These are phyloP conservation scores for Steccherinum ochraceum DNA, from an alignment of 768 basidiomycete species.

Conservation along the genomic window DNA sequence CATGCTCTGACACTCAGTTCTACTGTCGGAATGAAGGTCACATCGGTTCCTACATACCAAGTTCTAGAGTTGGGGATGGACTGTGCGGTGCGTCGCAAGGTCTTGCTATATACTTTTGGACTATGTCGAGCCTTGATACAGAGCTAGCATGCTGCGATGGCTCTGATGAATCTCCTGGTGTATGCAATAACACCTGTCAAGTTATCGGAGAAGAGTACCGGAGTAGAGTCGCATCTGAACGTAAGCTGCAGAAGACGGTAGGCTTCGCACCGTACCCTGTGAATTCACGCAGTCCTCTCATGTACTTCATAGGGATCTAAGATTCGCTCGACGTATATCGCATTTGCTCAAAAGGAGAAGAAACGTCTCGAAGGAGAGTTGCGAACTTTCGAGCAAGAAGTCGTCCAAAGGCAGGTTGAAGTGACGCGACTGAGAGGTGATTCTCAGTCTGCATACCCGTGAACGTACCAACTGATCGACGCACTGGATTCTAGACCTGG, in stretches of 20 bases:
- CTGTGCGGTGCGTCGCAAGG: conserved; percentile 67
- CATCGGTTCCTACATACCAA: conserved; percentile 70
- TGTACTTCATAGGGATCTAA: conserved; percentile 65
- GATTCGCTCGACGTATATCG: conserved; percentile 83
- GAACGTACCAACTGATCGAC: background rate
- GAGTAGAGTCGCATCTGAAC: conserved; percentile 63
- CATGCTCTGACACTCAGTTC: conserved; percentile 71
- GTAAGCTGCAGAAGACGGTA: conserved; percentile 77
- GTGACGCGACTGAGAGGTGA: conserved; percentile 70
- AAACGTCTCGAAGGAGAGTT: conserved; percentile 67
- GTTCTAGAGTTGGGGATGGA: conserved; percentile 86
- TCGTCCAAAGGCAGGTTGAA: conserved; percentile 61
- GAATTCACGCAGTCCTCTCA: background rate
- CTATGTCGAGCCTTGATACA: conserved; percentile 26
- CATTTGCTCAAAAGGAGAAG: conserved; percentile 87
- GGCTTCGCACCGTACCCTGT: conserved; percentile 18
- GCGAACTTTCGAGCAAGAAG: conserved; percentile 46
- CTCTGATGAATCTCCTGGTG: conserved; percentile 80
- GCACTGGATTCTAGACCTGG: conserved; percentile 46
- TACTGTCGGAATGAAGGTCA: conserved; percentile 88
- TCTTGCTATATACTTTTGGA: background rate
- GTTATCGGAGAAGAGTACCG: conserved; percentile 68
- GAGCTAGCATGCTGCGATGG: conserved; percentile 95
- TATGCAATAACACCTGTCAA: conserved; percentile 74
- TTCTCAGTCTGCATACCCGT: conserved; percentile 2